These are phyloP conservation scores for Tanacetum coccineum DNA, from an alignment of 129 eudicot genomes.

Conservation along the genomic window DNA sequence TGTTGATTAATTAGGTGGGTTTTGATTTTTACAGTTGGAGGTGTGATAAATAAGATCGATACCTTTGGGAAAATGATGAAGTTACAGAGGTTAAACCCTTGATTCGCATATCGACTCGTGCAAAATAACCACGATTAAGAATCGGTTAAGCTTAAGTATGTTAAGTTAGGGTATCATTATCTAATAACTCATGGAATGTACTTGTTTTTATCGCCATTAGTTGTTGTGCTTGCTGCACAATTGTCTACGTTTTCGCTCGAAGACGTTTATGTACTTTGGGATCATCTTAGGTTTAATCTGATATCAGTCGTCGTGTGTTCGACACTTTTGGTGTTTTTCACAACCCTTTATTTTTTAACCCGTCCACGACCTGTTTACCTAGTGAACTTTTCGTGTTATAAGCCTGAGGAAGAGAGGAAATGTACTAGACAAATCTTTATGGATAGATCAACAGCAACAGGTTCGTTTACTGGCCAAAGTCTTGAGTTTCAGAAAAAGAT, in stretches of 20 bases:
- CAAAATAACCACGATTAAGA: conserved; percentile 79
- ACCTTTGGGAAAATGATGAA: conserved; percentile 23
- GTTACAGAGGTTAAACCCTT: conserved; percentile 48
- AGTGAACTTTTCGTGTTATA: conserved; percentile 78
- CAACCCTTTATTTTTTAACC: conserved; percentile 75
- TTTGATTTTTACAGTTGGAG: not conserved
- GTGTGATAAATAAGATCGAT: too few relatives aligned
- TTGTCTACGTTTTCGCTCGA: conserved; percentile 62
- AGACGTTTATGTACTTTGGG: conserved; percentile 68
- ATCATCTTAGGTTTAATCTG: conserved; percentile 73
- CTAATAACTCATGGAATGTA: conserved; percentile 90
- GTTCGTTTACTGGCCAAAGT: conserved; percentile 49
- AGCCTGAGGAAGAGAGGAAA: conserved; percentile 73
- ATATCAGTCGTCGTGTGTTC: conserved; percentile 67
- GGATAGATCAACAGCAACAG: conserved; percentile 57
- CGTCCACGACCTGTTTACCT: conserved; percentile 83
- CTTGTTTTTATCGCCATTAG: conserved; percentile 60
- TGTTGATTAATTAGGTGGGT: not conserved
- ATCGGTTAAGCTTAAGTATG: conserved; percentile 78
- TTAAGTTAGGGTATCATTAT: conserved; percentile 76
- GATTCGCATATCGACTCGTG: conserved; percentile 46
- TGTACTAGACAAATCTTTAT: conserved; percentile 78
- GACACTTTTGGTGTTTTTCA: conserved; percentile 62
- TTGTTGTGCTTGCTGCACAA: conserved; percentile 71
- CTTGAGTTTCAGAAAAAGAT: conserved; percentile 79